Percentiles rank a stretch among this genome's conserved stretches.
phyloP scores from a whole-genome alignment of 2,329 filamentous ascomycete genomes.

The Nothophaeocryptopus gaeumannii region DNA sequence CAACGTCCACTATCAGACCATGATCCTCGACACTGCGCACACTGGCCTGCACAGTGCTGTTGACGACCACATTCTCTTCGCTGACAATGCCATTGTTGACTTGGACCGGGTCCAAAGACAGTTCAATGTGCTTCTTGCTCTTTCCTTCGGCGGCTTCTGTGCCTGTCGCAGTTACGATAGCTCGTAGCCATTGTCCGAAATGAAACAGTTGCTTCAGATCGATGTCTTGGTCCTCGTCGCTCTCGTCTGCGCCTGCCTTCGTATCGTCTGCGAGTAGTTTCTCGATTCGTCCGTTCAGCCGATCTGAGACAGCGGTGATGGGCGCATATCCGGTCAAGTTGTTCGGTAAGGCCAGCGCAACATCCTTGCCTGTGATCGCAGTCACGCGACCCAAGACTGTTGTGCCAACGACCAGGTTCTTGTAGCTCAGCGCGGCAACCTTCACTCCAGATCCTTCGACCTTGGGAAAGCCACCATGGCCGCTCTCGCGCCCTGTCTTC shows the following conservation, averaged over 20 bases:
- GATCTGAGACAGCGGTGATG: slow-evolving; percentile 84
- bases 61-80: slow-evolving; percentile 68
- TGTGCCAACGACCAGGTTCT: slow-evolving; percentile 82
- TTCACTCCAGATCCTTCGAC: slow-evolving; percentile 46
- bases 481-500: slow-evolving; percentile 35
- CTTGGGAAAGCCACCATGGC: not conserved
- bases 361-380: slow-evolving; percentile 73
- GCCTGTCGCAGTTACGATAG: slow-evolving; percentile 74
- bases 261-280: slow-evolving; percentile 57
- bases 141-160: slow-evolving; percentile 62
- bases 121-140: slow-evolving; percentile 76
- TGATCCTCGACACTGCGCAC: slow-evolving; percentile 93
- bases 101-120: slow-evolving; percentile 76
- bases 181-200: slow-evolving; percentile 83
- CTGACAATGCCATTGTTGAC: slow-evolving; percentile 70
- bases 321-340: slow-evolving; percentile 87
- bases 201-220: slow-evolving; percentile 73
- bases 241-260: slow-evolving; percentile 53
- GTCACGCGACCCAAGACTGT: slow-evolving; percentile 83
- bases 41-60: slow-evolving; percentile 80
- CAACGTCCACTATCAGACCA: slow-evolving; percentile 88
- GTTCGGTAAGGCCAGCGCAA: slow-evolving; percentile 83
- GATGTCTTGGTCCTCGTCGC: slow-evolving; percentile 57
- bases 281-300: slow-evolving; percentile 73
- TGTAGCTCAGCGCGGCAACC: slow-evolving; percentile 60